These are phyloP conservation scores for Fimicolochytrium jonesii DNA, from an alignment of 192 early-diverging fungal genomes.

Conservation along the genomic window DNA sequence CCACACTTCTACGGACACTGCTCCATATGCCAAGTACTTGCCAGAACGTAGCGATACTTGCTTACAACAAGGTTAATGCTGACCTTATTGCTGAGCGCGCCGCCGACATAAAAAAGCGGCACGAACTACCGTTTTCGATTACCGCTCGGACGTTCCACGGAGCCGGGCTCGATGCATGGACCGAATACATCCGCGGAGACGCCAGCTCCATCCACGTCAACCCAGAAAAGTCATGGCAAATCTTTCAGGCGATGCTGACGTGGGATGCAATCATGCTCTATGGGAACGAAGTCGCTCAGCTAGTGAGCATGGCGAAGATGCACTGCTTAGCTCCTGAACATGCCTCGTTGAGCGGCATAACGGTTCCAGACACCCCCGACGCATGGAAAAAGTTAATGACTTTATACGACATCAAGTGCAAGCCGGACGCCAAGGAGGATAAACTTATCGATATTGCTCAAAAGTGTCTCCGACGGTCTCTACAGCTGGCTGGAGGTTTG, in stretches of 20 bases:
- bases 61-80: conserved; percentile 16
- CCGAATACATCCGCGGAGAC: not conserved
- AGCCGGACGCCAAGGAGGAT: not conserved
- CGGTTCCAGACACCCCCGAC: not conserved
- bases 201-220: not conserved
- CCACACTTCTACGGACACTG: conserved; percentile 16
- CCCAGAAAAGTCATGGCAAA: conserved; percentile 17
- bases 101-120: not conserved
- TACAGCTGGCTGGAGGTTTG: conserved; percentile 15
- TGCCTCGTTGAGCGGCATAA: too few relatives aligned
- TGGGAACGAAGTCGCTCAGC: conserved; percentile 3
- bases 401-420: not conserved
- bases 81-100: conserved; percentile 8
- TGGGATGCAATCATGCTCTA: conserved; percentile 1
- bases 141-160: conserved; percentile 16
- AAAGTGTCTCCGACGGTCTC: conserved; percentile 1
- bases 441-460: not conserved
- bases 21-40: conserved; percentile 5
- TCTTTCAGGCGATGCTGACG: conserved; percentile 16
- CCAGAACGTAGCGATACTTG: conserved; percentile 4
- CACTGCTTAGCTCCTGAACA: conserved; percentile 19
- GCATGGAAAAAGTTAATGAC: conserved; percentile 1
- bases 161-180: conserved; percentile 7
- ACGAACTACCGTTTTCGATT: not conserved
- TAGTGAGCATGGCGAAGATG: conserved; percentile 20